Base-by-base conservation (phyloP, 2,329 filamentous ascomycete species). In the Xylariaceae sp. region DNA sequence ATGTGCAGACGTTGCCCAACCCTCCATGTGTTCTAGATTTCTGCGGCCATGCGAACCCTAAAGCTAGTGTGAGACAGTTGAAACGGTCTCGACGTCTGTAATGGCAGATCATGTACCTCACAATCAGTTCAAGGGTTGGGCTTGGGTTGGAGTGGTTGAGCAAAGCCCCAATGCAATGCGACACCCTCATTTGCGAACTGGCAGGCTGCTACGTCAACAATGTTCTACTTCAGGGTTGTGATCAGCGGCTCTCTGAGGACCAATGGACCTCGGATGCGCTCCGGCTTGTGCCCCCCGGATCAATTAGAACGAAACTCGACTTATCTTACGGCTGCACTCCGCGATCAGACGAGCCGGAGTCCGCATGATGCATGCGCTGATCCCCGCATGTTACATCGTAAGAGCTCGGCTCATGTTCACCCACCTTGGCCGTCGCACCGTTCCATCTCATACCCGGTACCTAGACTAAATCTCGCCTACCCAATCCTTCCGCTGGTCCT, bases 351-450 rank as follows among this genome's bases (percentile, higher is more conserved):
- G 41, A 23, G 30, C 40, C 35, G 27, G 36, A 33, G 15, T 13
- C 33, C 40, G 53, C 49, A 57, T 49, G 33, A 32, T 45, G 44
- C 49, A 49, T 53, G 44, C 35, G 29, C 50, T 8, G 37, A 41
- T 36, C 45, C 53, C 48, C 48, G 43, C 53, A 53, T 53, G 43
- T 44, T 21, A 32, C 47, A 48, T 58, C 55, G 55, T 55, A 58
- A 49, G 55, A 58, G 51, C 55, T 58, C 52, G 50, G 40, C 52
- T 50, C 55, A 58, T 50, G 40, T 30, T 44, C 37, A 16, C 18
- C 39, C 46, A 39, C 36, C 21, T 42, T 41, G 3, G 15, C 27
- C 13, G 27, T 42, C 36, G 45, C 37, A 50, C 46, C 41, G 29
- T 54, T 50, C 45, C 46, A 36, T 40, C 46, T 42, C 55, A n/a